A percentile compares a stretch with the other conserved stretches of the same genome.
Conservation (phyloP, 495 filamentous ascomycete species). For the Neurospora sp. region DNA sequence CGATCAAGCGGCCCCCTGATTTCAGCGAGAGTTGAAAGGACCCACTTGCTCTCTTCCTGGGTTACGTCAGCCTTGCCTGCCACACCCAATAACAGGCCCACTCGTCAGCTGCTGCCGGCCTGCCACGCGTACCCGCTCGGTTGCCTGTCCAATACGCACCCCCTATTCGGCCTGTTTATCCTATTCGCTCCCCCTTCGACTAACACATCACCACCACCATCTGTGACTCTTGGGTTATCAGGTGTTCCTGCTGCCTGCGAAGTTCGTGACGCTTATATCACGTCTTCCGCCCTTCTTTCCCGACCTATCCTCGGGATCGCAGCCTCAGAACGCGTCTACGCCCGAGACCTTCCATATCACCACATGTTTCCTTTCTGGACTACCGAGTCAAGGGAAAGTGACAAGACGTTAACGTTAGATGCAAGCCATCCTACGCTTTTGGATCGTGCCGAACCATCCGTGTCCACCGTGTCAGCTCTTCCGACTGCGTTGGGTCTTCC, state of each 20-base stretch:
- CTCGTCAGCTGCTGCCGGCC: background rate
- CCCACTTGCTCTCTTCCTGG: background rate
- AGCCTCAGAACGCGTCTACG: background rate
- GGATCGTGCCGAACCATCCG: slow-evolving; percentile 7
- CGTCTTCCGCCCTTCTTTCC: background rate
- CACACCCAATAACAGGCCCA: background rate
- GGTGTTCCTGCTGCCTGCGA: background rate
- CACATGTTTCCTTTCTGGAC: slow-evolving; percentile 43
- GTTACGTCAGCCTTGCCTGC: slow-evolving; percentile 17
- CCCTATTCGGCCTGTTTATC: slow-evolving; percentile 18
- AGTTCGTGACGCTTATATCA: background rate
- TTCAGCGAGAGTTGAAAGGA: background rate
- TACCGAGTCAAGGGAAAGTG: slow-evolving; percentile 38
- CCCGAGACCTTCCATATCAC: slow-evolving; percentile 11
- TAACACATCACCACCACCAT: background rate
- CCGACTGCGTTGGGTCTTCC: slow-evolving; percentile 4
- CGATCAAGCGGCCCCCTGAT: background rate
- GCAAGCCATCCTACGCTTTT: slow-evolving; percentile 2
- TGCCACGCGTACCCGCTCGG: background rate
- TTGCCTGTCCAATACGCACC: background rate
- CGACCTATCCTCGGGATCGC: background rate
- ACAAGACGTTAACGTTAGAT: slow-evolving; percentile 23
- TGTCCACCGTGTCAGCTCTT: slow-evolving; percentile 3
- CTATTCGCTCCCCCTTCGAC: background rate
- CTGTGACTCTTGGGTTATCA: background rate